Evolutionary conservation across 2,329 filamentous ascomycete species (phyloP), one percentile per base, ranked within the genome.

Genomic region (Pseudogymnoascus destructans): DNA sequence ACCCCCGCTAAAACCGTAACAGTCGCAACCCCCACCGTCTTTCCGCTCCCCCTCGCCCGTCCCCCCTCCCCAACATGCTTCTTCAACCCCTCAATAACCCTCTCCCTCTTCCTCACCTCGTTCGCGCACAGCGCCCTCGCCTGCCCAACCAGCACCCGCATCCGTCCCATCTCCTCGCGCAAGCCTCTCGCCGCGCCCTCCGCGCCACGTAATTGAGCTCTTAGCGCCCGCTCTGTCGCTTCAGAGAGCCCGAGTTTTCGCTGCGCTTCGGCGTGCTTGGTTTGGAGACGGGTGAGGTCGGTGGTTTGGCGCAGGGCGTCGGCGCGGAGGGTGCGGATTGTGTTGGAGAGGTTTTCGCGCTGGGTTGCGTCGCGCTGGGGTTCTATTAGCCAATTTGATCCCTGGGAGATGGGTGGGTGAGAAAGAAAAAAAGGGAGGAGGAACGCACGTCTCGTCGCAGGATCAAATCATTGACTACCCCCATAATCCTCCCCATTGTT

Each of bases 381-480:
- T 11, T 17, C 5, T 10, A 27, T 8, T 9, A 30, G 59, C 19
- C 59, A 64, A 64, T 46, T 62, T 8, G 3, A 15, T 56, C 57
- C 21, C 59, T 42, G 9, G 57, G 32, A 32, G 46, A 25, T n/a
- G 15, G 8, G 6, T 15, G 40, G 7, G 54, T 33, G 35, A 17
- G 35, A 17, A n/a, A 36, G n/a, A 13, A 9, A 32, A n/a, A 56
- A 59, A 19, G 17, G 52, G 5, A 21, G 27, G 27, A 30, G 10
- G 54, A 58, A 76, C 83, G 66, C 75, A 95, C 89, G 70, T 98
- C 93, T 75, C 91, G 82, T 64, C 91, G 82, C 61, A 96, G 71
- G 60, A 98, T 89, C 65, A 98, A 73, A 69, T 98, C 93, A 71
- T 98, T 95, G 55, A 98, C 83, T 21, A 98, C 79, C 68, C 92